phyloP scores from a whole-genome alignment of 177 flowering plant species.

The Vitis hybrid region DNA sequence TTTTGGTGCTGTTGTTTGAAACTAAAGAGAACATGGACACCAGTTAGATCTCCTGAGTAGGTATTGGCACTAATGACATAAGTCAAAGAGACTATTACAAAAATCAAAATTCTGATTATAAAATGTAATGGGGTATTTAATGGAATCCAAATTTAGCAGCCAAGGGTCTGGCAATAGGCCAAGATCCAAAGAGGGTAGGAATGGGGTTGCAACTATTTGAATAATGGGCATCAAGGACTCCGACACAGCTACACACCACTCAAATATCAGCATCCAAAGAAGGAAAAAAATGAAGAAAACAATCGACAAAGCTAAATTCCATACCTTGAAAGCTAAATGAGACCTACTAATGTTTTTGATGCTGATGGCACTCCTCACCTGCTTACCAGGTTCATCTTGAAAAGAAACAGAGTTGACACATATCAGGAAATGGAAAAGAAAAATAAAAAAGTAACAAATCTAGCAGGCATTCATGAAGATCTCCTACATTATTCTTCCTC shows the following conservation, averaged over 20 bases:
- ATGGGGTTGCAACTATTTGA: too few relatives aligned
- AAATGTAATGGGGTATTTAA: too few relatives aligned
- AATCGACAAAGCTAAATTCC: not conserved
- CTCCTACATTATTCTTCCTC: too few relatives aligned
- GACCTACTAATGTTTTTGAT: slow-evolving; percentile 42
- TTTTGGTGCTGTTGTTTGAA: slow-evolving; percentile 57
- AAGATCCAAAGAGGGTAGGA: too few relatives aligned
- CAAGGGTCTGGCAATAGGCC: too few relatives aligned
- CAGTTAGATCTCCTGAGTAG: not conserved
- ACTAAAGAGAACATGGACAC: slow-evolving; percentile 20
- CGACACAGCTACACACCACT: too few relatives aligned
- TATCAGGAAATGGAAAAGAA: not conserved
- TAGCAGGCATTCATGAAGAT: not conserved
- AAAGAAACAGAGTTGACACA: slow-evolving; percentile 2
- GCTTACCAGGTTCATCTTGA: slow-evolving; percentile 51
- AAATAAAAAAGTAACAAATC: not conserved
- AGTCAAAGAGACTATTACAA: not conserved
- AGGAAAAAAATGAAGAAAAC: not conserved
- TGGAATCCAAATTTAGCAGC: too few relatives aligned
- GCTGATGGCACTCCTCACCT: slow-evolving; percentile 40
- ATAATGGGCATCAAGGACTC: too few relatives aligned
- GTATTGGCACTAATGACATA: not conserved
- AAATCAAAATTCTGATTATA: not conserved
- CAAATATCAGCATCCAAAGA: not conserved
- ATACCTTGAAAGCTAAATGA: slow-evolving; percentile 47